These are phyloP conservation scores for Leccinum imitatum DNA, from an alignment of 768 basidiomycete genomes.

Conservation along the genomic window DNA sequence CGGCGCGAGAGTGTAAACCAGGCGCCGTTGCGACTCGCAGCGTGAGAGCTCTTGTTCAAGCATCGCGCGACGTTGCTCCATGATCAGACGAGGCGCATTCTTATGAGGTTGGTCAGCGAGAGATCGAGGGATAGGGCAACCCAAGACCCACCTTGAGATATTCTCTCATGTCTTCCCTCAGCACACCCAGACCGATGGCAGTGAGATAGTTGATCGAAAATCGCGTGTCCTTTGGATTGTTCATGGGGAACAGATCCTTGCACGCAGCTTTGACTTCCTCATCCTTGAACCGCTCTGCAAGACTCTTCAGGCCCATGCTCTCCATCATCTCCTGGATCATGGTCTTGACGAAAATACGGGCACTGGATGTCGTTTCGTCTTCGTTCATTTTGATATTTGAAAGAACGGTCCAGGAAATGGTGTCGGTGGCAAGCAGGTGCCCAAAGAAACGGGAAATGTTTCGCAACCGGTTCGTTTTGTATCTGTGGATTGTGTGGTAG, in stretches of 20 bases:
- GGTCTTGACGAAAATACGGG: slow-evolving; percentile 97
- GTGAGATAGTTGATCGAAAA: slow-evolving; percentile 99
- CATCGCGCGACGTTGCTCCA: slow-evolving; percentile 91
- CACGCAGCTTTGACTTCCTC: slow-evolving; percentile 74
- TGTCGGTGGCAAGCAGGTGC: slow-evolving; percentile 84
- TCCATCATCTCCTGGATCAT: slow-evolving; percentile 95
- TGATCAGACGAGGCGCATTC: slow-evolving; percentile 91
- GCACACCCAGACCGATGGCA: slow-evolving; percentile 81
- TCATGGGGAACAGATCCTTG: slow-evolving; percentile 89
- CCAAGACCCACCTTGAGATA: slow-evolving; percentile 73
- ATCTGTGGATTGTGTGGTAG: slow-evolving; percentile 96
- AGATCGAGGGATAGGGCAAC: background rate
- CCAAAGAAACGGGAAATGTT: slow-evolving; percentile 98
- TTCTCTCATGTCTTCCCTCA: slow-evolving; percentile 97
- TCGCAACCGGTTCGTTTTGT: slow-evolving; percentile 96
- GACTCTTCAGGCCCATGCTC: slow-evolving; percentile 80
- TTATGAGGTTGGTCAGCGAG: slow-evolving; percentile 30
- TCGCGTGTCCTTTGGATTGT: slow-evolving; percentile 94
- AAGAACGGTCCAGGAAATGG: slow-evolving; percentile 86
- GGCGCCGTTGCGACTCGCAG: too few relatives aligned
- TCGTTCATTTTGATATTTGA: slow-evolving; percentile 91
- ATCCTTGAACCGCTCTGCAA: slow-evolving; percentile 91
- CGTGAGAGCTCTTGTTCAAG: slow-evolving; percentile 54
- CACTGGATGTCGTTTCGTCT: slow-evolving; percentile 94
- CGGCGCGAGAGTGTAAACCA: too few relatives aligned